Conservation (phyloP, 2,329 filamentous ascomycete genomes). For the Didymella glomerata region DNA sequence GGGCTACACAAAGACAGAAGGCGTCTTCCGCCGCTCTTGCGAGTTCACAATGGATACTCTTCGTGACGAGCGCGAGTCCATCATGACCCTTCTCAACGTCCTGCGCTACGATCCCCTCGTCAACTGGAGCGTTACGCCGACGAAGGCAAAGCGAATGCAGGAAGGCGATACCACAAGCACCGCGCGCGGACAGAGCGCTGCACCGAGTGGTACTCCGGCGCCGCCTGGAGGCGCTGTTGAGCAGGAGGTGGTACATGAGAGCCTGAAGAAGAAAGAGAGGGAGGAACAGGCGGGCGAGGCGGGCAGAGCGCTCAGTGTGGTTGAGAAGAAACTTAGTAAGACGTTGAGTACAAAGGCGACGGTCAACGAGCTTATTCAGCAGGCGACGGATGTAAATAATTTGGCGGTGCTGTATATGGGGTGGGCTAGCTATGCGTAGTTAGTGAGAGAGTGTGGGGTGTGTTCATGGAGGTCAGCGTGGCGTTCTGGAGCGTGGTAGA, state of each 20-base stretch:
- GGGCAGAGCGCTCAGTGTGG: slow-evolving; percentile 87
- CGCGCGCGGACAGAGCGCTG: slow-evolving; percentile 43
- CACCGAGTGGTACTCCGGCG: slow-evolving; percentile 42
- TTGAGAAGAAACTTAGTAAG: slow-evolving; percentile 95
- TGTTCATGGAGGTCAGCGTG: not conserved
- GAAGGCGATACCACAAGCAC: slow-evolving; percentile 64
- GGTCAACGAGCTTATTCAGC: slow-evolving; percentile 96
- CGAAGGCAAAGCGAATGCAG: slow-evolving; percentile 72
- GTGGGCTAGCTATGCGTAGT: slow-evolving; percentile 50
- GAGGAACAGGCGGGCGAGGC: slow-evolving; percentile 77
- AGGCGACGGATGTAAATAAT: slow-evolving; percentile 92
- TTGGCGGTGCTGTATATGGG: slow-evolving; percentile 78
- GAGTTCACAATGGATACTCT: slow-evolving; percentile 96
- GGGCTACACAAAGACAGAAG: slow-evolving; percentile 93
- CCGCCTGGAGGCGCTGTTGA: slow-evolving; percentile 32
- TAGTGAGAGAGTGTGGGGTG: not conserved
- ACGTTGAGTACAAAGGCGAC: slow-evolving; percentile 92
- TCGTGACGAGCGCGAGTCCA: slow-evolving; percentile 92
- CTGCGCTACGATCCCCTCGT: slow-evolving; percentile 97
- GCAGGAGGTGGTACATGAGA: slow-evolving; percentile 40
- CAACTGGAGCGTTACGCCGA: slow-evolving; percentile 86
- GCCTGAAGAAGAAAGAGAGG: slow-evolving; percentile 54
- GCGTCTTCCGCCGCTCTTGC: slow-evolving; percentile 96
- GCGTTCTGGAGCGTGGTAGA: not conserved
- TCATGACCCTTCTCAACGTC: slow-evolving; percentile 98